A percentile compares a stretch with the other conserved stretches of the same genome.
Evolutionary conservation across 176 grass and related monocot genomes (phyloP).

Genomic region (Pontederia paniculata): DNA sequence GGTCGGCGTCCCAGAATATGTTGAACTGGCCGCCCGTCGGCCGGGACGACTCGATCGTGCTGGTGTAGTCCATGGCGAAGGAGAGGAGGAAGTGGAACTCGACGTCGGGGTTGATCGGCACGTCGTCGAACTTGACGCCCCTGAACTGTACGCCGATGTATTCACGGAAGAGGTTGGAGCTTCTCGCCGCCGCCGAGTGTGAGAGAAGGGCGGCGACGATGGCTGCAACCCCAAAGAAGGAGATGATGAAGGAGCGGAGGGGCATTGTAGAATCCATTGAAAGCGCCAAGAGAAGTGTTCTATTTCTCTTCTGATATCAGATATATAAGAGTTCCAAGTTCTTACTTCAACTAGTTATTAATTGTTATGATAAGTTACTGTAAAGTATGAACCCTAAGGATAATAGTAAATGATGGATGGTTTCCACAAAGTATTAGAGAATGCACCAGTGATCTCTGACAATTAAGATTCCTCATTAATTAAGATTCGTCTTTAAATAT

Average conservation of each 20-base stretch:
- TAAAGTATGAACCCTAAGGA: too few relatives aligned
- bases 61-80: constrained; percentile 73
- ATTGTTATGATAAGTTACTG: too few relatives aligned
- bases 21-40: constrained; percentile 52
- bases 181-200: constrained; percentile 12
- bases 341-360: too few relatives aligned
- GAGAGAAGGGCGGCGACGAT: constrained; percentile 13
- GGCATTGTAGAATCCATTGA: too few relatives aligned
- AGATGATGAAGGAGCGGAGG: neutral
- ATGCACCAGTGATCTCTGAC: too few relatives aligned
- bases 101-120: constrained; percentile 43
- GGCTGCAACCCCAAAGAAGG: constrained; percentile 7
- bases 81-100: constrained; percentile 50
- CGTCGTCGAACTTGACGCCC: constrained; percentile 67
- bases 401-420: too few relatives aligned
- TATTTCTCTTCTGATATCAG: too few relatives aligned
- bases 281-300: too few relatives aligned
- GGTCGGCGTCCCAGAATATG: constrained; percentile 49
- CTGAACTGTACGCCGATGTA: constrained; percentile 65
- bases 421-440: too few relatives aligned
- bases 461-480: too few relatives aligned
- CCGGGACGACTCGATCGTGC: constrained; percentile 12
- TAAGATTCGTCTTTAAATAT: too few relatives aligned
- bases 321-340: too few relatives aligned
- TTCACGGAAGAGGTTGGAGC: constrained; percentile 60